Evolutionary conservation across 345 rosid species (phyloP).

Genomic region (Excoecaria cochinchinensis): DNA sequence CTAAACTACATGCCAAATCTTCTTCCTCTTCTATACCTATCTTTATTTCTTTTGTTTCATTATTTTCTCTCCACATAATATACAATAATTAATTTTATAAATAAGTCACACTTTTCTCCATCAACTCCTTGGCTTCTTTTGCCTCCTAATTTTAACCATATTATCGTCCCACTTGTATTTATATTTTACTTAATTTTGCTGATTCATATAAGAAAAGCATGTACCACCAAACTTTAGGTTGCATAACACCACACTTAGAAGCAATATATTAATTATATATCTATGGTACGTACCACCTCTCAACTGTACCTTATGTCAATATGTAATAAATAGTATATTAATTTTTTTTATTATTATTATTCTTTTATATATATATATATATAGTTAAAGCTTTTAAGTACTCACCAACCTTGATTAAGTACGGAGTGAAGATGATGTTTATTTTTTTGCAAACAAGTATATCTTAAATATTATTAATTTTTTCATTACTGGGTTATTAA

Average conservation of each 20-base stretch:
- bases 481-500: background rate
- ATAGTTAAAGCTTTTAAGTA: background rate
- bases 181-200: background rate
- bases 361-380: no score
- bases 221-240: background rate
- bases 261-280: background rate
- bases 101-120: background rate
- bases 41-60: background rate
- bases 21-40: background rate
- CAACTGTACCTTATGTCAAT: background rate
- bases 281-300: background rate
- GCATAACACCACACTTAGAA: background rate
- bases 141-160: constrained; percentile 1
- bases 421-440: constrained; percentile 13
- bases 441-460: background rate
- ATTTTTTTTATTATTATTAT: no score
- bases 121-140: background rate
- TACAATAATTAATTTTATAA: background rate
- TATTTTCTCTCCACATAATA: background rate
- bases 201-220: background rate
- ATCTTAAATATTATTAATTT: background rate
- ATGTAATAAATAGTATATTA: no score
- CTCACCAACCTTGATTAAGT: constrained; percentile 27
- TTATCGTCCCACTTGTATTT: background rate
- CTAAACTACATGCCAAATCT: constrained; percentile 26